Base-by-base conservation (phyloP, 1,284 basidiomycete genomes). In the Ceratobasidium sp. region DNA sequence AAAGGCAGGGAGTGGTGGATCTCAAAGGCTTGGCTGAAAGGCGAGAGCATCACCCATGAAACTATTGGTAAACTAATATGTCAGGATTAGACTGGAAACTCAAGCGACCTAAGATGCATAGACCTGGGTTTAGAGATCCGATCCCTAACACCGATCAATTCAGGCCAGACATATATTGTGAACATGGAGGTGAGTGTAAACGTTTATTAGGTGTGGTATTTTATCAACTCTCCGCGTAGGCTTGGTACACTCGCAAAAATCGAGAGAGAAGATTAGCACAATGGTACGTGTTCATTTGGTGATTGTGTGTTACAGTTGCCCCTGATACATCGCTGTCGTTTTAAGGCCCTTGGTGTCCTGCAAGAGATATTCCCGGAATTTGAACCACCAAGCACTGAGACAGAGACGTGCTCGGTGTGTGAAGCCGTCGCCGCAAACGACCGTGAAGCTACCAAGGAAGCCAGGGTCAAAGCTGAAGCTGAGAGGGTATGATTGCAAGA, bases 1-100 rank as follows among this genome's bases (percentile, higher is more conserved):
- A 69, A 66, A 27, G 43, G 61, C 49, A 62, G 48, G 24, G 53
- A 29, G 1, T 76, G 58, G 66, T 76, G 76, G 76, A 72, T 76
- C 24, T 76, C 76, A 9, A 76, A 76, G 59, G 56, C 54, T 34
- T 76, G 76, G 76, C 51, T 76, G 13, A 75, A 65, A 54, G 74
- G 76, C 72, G 14, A 37, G 59, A 58, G 8, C 46, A 4, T 34
- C 2, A 6, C 19, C 34, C 14, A 34, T 43, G 22, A 22, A 16
- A 9, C 54, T 11, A 22, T 37, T 34, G 9, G 22, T 11, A 29
- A 8, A 1, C 43, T 29, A 19, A 31, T 61, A 34, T 56, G 39
- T 1, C 37, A 13, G 19, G 1, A 39, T 22, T 51, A 76, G 76
- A 76, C 39, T 76, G 76, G 76, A 73, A 53, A 34, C 62, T 59